Evolutionary conservation across 192 early-diverging fungal genomes (phyloP), one percentile per base, ranked within the genome.

Genomic region (Neocallimastix lanati): DNA sequence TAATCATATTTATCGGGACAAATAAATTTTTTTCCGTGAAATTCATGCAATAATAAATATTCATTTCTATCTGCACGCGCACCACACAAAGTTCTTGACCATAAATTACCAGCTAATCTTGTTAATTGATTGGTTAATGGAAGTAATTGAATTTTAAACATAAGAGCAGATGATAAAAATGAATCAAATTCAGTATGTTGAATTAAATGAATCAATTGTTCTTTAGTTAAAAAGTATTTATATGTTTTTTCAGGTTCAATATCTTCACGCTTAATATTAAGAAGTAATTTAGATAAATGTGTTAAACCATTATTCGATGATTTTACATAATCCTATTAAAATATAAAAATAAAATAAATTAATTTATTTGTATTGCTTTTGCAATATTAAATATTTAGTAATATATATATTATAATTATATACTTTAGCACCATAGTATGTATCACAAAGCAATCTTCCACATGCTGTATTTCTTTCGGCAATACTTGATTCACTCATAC

Each of bases 11-110:
- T 94, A 80, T 99, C 97, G 0, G 98, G 98, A 76, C 93, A 93
- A 35, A 99, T 93, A 80, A 91, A 99, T 80, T 96, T 96, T 78
- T 86, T 86, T 50, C 88, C 86, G 82, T 97, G 94, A 84, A 99
- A 99, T 84, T 98, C 96, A 84, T 99, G 98, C 21, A 99, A 83
- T 28, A 99, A 83, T 14, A 99, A 87, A 79, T 87, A 96, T 85
- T 98, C 98, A 83, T 98, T 98, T 76, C 97, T 91, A 80, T 98
- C 96, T 21, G 97, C 94, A 77, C 97, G 88, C n/a, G 92, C 95
- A 29, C 95, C 95, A 77, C 88, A 89, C 83, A 99, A 87, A 1
- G 97, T 96, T 78, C 93, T 87, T 13, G 94, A 80, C 98, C 97
- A 98, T 50, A 97, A 80, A 84, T 99, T 99, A 14, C 98, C 98